Percentiles rank a stretch among this genome's conserved stretches.
Evolutionary conservation across 345 rosid genomes (phyloP).

Genomic region (Pugionium cornutum): DNA sequence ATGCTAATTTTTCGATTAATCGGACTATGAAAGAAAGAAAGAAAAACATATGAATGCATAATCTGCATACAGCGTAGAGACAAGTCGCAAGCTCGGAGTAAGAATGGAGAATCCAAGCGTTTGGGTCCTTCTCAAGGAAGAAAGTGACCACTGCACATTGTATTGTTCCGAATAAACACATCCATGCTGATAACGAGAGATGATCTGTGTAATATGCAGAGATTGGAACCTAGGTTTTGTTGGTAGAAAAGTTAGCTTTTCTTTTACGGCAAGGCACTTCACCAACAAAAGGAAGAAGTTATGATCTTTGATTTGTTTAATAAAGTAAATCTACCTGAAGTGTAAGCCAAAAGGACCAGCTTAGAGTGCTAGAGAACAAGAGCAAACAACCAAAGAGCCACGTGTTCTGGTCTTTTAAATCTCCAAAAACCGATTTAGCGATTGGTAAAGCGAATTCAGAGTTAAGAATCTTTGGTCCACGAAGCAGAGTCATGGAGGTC

Average conservation of each 20-base stretch:
- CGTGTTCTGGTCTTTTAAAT: constrained; percentile 32
- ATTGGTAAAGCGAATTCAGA: constrained; percentile 27
- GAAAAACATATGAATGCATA: constrained; percentile 8
- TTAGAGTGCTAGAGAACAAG: constrained; percentile 54
- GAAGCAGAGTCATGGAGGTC: constrained; percentile 59
- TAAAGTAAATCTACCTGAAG: constrained; percentile 53
- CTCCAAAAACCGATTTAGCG: constrained; percentile 30
- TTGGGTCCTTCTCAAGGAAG: constrained; percentile 49
- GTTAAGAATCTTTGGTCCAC: constrained; percentile 73
- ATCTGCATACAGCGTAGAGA: constrained; percentile 45
- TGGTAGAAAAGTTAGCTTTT: constrained; percentile 1
- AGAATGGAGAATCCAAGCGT: constrained; percentile 57
- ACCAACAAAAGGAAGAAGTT: neutral
- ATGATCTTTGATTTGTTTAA: neutral
- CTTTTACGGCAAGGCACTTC: constrained; percentile 4
- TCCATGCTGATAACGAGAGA: constrained; percentile 71
- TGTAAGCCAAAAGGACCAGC: constrained; percentile 55
- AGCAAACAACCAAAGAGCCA: constrained; percentile 69
- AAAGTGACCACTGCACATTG: constrained; percentile 55
- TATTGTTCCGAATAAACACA: constrained; percentile 62
- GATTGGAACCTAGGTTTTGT: constrained; percentile 55
- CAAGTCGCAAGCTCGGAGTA: constrained; percentile 47
- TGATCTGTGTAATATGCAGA: constrained; percentile 56
- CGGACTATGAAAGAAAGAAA: neutral
- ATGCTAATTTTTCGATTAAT: constrained; percentile 2